phyloP scores from a whole-genome alignment of 2,329 filamentous ascomycete species.

The Lasiodiplodia sp. region DNA sequence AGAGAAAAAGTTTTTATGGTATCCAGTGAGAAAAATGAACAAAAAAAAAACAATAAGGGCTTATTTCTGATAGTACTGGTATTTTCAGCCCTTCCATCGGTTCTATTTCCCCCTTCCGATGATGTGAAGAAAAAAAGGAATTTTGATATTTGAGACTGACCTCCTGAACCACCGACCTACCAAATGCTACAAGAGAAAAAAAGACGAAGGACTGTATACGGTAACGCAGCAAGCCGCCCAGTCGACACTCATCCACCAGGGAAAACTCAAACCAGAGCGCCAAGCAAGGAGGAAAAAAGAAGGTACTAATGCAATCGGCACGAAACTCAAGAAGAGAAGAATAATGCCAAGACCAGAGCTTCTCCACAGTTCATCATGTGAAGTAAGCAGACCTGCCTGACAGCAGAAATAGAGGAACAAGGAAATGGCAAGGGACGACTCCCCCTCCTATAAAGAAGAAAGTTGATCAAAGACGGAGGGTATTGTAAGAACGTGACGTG shows the following conservation, averaged over 20 bases:
- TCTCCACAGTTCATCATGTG: not conserved
- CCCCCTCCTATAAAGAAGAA: not conserved
- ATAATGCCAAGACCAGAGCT: not conserved
- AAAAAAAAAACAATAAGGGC: not conserved
- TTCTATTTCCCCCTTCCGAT: constrained; percentile 1
- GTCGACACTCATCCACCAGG: constrained; percentile 8
- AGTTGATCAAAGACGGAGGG: not conserved
- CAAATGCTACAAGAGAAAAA: constrained; percentile 8
- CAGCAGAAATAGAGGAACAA: not conserved
- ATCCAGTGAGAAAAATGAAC: not conserved
- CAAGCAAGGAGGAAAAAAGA: not conserved
- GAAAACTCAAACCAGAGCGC: constrained; percentile 8
- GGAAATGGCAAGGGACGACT: constrained; percentile 1
- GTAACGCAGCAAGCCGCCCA: constrained; percentile 6
- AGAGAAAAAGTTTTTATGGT: not conserved
- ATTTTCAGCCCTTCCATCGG: not conserved
- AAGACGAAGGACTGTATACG: not conserved
- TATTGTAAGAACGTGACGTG: not conserved
- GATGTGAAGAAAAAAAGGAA: not conserved
- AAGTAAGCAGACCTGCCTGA: not conserved
- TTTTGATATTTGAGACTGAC: not conserved
- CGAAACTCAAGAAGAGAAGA: not conserved
- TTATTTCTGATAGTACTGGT: constrained; percentile 1
- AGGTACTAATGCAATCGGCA: constrained; percentile 19
- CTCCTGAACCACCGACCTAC: not conserved